phyloP scores from a whole-genome alignment of 768 basidiomycete genomes.

The Imleria badia region DNA sequence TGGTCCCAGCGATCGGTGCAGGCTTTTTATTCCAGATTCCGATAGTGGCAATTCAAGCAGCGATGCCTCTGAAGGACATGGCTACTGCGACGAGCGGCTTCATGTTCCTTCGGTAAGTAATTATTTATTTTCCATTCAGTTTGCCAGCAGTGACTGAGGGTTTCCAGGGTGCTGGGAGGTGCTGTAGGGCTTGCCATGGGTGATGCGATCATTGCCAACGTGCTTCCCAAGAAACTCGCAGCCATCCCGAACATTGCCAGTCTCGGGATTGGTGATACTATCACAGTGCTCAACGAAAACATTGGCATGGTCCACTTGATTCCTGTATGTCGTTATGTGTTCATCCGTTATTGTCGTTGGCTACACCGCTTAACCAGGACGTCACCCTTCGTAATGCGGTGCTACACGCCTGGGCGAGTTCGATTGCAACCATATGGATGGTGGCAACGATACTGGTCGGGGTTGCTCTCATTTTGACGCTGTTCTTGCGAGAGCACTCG shows the following conservation, averaged over 20 bases:
- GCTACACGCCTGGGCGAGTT: constrained; percentile 60
- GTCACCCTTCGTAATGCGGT: constrained; percentile 45
- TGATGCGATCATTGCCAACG: constrained; percentile 64
- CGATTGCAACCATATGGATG: constrained; percentile 65
- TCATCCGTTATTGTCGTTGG: neutral
- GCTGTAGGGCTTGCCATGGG: constrained; percentile 72
- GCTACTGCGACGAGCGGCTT: constrained; percentile 76
- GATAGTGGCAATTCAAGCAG: constrained; percentile 73
- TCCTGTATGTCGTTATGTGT: neutral
- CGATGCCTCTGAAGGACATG: constrained; percentile 86
- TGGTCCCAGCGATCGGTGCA: constrained; percentile 61
- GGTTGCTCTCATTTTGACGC: constrained; percentile 46
- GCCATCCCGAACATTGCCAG: constrained; percentile 31
- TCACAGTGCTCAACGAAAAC: constrained; percentile 43
- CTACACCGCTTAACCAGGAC: constrained; percentile 39
- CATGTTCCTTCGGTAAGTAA: constrained; percentile 58
- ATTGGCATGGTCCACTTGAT: constrained; percentile 40
- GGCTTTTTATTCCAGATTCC: constrained; percentile 68
- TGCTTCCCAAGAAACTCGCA: constrained; percentile 37
- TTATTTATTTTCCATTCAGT: neutral
- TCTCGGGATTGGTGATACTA: constrained; percentile 34
- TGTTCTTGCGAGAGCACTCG: constrained; percentile 61
- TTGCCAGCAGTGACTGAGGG: neutral
- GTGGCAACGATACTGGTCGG: constrained; percentile 59
- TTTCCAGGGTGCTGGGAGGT: constrained; percentile 60